These are phyloP conservation scores for Terana coerulea DNA, from an alignment of 768 basidiomycete genomes.

Conservation along the genomic window DNA sequence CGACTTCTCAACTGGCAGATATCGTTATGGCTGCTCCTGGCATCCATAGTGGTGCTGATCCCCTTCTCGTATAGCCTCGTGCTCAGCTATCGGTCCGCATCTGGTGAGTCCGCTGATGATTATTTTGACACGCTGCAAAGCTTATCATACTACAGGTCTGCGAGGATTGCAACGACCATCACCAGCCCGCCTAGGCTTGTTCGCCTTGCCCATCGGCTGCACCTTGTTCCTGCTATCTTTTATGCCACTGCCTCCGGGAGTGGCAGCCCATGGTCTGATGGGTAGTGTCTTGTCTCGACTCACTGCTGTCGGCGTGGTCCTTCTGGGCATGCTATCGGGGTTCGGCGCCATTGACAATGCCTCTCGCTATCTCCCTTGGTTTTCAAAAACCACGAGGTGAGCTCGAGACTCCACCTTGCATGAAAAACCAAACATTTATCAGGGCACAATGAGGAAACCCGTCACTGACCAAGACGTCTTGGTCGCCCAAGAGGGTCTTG, in stretches of 20 bases:
- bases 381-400: slow-evolving; percentile 27
- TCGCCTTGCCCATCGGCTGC: slow-evolving; percentile 43
- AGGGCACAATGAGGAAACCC: slow-evolving; percentile 9
- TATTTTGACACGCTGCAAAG: background rate
- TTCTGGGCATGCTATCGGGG: slow-evolving; percentile 78
- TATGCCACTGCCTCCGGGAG: slow-evolving; percentile 60
- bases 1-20: slow-evolving; percentile 66
- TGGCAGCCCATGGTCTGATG: slow-evolving; percentile 33
- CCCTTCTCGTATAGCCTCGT: slow-evolving; percentile 64
- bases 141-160: slow-evolving; percentile 11
- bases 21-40: slow-evolving; percentile 59
- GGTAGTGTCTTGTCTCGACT: slow-evolving; percentile 55
- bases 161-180: slow-evolving; percentile 28
- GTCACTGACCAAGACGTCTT: slow-evolving; percentile 52
- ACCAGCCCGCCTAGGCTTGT: slow-evolving; percentile 33
- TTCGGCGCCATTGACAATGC: slow-evolving; percentile 70
- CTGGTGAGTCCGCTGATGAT: slow-evolving; percentile 13
- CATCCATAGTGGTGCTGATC: slow-evolving; percentile 58
- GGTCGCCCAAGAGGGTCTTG: slow-evolving; percentile 53
- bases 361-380: slow-evolving; percentile 54
- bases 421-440: too few relatives aligned
- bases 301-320: slow-evolving; percentile 70
- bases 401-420: slow-evolving; percentile 1
- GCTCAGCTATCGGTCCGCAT: slow-evolving; percentile 32
- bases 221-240: slow-evolving; percentile 54